Evolutionary conservation across 2,329 filamentous ascomycete species (phyloP), one percentile per base, ranked within the genome.

Genomic region (Alternaria arbusti): DNA sequence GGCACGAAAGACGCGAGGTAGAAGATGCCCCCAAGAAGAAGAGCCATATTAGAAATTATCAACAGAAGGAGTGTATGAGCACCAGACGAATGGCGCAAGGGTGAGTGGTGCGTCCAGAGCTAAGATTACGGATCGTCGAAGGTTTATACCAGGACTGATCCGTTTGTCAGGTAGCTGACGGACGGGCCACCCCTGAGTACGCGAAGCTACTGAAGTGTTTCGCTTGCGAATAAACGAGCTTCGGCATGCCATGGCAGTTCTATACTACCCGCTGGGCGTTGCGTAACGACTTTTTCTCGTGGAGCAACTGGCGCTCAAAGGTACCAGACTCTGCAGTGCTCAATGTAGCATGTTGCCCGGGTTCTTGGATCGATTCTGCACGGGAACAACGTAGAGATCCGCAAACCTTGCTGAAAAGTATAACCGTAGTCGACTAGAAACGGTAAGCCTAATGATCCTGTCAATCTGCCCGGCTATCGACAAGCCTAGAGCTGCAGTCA

Each of bases 1-100:
- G 68, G 67, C 40, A 73, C 56, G 40, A 71, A 70, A 25, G 66
- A 69, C 13, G 63, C 69, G 13, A 67, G 56, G 30, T 68, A 69
- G 22, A 69, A 59, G 13, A 59, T 22, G 45, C 61, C 51, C 30
- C 60, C 63, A 15, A 68, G 47, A 13, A 68, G 49, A 20, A 59
- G 49, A 26, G 61, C 32, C 68, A 71, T 70, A 25, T 36, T 61
- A 26, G 25, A 46, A 52, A 54, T 36, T 40, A 49, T 47, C 32
- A 11, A 44, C 51, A 28, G 17, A 58, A 56, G 3, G 51, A 60
- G 26, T 36, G 56, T 49, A n/a, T 46, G 47, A 55, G 51, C 11
- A 50, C 43, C 46, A 51, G 32, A 22, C 50, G 43, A 63, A 43
- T 25, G 55, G 51, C 47, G 36, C 54, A 61, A 45, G 45, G 30